A percentile compares a stretch with the other conserved stretches of the same genome.
These are phyloP conservation scores for Aspergillus sclerotialis DNA, from an alignment of 2,329 filamentous ascomycete genomes.

Conservation along the genomic window DNA sequence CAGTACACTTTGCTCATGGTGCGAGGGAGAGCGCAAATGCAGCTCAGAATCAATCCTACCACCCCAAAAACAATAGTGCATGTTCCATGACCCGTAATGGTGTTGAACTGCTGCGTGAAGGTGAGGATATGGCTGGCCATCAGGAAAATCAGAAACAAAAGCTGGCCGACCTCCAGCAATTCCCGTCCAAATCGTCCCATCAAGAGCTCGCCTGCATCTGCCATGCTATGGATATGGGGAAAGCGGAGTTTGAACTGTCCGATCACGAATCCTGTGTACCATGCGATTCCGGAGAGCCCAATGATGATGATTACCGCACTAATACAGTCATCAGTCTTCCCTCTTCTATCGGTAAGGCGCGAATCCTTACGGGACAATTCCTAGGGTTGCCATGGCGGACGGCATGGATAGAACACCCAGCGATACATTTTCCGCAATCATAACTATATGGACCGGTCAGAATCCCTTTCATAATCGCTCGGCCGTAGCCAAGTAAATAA, in stretches of 20 bases:
- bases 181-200: constrained; percentile 57
- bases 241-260: constrained; percentile 51
- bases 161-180: constrained; percentile 54
- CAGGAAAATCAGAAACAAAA: constrained; percentile 60
- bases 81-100: constrained; percentile 52
- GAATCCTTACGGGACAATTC: constrained; percentile 44
- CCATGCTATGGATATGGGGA: constrained; percentile 58
- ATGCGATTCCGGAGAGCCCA: constrained; percentile 47
- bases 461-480: background rate
- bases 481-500: background rate
- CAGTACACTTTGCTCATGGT: constrained; percentile 56
- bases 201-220: constrained; percentile 59
- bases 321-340: no score
- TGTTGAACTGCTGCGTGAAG: constrained; percentile 61
- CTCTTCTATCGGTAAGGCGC: no score
- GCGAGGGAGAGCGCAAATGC: constrained; percentile 53
- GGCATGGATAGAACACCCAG: constrained; percentile 53
- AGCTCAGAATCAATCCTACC: constrained; percentile 53
- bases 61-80: constrained; percentile 59
- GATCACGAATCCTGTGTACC: constrained; percentile 54
- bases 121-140: constrained; percentile 65
- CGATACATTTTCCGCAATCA: constrained; percentile 54
- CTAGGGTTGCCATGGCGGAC: constrained; percentile 45
- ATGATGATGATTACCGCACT: constrained; percentile 50
- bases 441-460: constrained; percentile 30